Base-by-base conservation (phyloP, 768 basidiomycete genomes). In the Neoboletus magnificus region DNA sequence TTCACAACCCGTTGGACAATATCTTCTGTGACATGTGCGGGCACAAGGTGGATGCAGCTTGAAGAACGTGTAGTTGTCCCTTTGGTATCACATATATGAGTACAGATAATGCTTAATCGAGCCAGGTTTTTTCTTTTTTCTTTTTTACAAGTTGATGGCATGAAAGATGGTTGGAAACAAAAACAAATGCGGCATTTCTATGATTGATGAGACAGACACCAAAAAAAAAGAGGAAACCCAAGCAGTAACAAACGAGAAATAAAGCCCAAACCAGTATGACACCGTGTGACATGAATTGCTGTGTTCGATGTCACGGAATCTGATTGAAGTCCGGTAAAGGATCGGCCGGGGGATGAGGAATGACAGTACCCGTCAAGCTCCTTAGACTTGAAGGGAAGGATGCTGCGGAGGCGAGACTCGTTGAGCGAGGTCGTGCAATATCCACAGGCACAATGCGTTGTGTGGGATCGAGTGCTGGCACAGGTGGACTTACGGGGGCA, bases 1-100 rank as follows among this genome's bases (percentile, higher is more conserved):
- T 77, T 61, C 70, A 71, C 18, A 88, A 89, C 66, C 65, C 74
- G 7, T 46, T 69, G 15, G 78, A 77, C 48, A 76, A 69, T 15
- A 40, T 64, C 41, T 58, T 67, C 37, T 86, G 84, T 66, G 72
- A 61, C 46, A 68, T 82, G 55, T 86, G 84, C 65, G 69, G 75
- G 22, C 13, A 35, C 18, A 60, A 50, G 65, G 74, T 77, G 69
- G 59, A 62, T 52, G 53, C 35, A 20, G 44, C n/a, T 57, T 59
- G 57, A 67, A 54, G 32, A 42, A 20, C 20, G 40, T 53, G 42
- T 44, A 10, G 27, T 55, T 60, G 62, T 67, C 66, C 44, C 43
- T 55, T 50, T 67, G 62, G 59, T 69, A 67, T 66, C 61, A 61
- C 59, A 63, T 72, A 63, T 72, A 72, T 50, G 59, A 59, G 61